phyloP scores from a whole-genome alignment of 2,329 filamentous ascomycete species.

The Sporothrix schenckii region DNA sequence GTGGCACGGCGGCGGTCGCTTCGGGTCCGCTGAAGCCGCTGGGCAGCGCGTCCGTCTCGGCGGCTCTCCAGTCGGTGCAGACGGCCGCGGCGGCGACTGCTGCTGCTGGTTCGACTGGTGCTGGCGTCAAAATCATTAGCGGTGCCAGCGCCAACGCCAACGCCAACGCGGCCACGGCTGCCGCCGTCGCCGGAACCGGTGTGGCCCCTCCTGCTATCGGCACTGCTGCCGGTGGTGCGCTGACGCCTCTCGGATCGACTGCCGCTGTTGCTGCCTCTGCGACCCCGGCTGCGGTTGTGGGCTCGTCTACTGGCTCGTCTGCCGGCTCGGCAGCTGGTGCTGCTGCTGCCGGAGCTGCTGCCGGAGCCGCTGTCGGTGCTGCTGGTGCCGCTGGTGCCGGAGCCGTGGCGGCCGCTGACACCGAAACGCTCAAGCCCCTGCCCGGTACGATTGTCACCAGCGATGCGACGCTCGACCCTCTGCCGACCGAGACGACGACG shows the following conservation, averaged over 20 bases:
- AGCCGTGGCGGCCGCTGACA: not conserved
- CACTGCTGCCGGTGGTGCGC: not conserved
- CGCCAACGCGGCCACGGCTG: not conserved
- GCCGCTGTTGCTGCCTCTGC: not conserved
- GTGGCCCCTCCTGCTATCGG: not conserved
- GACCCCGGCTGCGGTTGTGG: not conserved
- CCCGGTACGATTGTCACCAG: constrained; percentile 29
- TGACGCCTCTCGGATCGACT: not conserved
- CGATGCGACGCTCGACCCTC: constrained; percentile 27
- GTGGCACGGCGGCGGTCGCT: not conserved
- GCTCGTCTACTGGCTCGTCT: too few species aligned
- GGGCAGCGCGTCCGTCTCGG: constrained; percentile 21
- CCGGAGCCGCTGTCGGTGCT: not conserved
- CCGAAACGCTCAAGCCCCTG: constrained; percentile 28
- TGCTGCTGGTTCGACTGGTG: not conserved
- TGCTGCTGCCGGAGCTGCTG: not conserved
- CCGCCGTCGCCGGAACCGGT: constrained; percentile 1
- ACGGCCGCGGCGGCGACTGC: not conserved
- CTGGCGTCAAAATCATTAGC: not conserved
- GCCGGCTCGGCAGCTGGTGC: not conserved
- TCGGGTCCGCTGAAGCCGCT: constrained; percentile 33
- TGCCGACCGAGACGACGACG: constrained; percentile 28
- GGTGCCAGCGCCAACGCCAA: not conserved
- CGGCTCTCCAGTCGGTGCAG: not conserved
- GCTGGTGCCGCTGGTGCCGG: constrained; percentile 7